Conservation (phyloP, 2,329 filamentous ascomycete genomes). For the Tolypocladium endophyticum region DNA sequence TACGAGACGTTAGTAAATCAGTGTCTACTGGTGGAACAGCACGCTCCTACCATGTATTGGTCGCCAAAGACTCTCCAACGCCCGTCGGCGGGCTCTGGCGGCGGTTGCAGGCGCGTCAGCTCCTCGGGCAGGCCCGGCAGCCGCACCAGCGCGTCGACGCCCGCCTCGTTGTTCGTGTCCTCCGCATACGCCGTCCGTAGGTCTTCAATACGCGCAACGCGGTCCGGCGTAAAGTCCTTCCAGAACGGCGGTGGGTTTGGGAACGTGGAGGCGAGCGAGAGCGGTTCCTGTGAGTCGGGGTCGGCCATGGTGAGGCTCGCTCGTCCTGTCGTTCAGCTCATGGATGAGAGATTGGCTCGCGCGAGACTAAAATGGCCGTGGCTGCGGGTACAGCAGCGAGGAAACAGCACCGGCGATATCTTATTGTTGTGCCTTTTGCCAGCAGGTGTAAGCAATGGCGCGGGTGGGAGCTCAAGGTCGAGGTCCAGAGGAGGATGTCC, state of each 20-base stretch:
- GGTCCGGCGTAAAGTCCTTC: conserved; percentile 73
- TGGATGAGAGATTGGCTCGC: background rate
- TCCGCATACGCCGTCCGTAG: conserved; percentile 29
- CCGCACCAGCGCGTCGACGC: conserved; percentile 16
- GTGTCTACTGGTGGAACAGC: background rate
- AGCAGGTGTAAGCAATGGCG: background rate
- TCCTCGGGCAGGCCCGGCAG: conserved; percentile 52
- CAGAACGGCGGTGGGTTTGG: conserved; percentile 86
- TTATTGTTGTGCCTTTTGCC: background rate
- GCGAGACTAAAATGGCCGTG: background rate
- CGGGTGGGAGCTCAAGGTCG: background rate
- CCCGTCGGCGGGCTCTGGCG: conserved; percentile 59
- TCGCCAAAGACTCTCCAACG: conserved; percentile 67
- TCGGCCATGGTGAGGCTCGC: conserved; percentile 42
- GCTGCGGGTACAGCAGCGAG: background rate
- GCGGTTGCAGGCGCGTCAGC: conserved; percentile 70
- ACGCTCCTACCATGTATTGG: conserved; percentile 38
- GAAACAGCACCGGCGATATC: background rate
- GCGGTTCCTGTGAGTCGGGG: conserved; percentile 24
- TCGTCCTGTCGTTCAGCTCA: background rate
- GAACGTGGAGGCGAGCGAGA: conserved; percentile 54
- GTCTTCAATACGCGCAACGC: conserved; percentile 45
- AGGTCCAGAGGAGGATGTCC: background rate
- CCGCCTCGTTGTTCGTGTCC: conserved; percentile 7
- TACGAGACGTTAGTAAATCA: conserved; percentile 12